Conservation (phyloP, 495 filamentous ascomycete genomes). For the Annulohypoxylon bovei region DNA sequence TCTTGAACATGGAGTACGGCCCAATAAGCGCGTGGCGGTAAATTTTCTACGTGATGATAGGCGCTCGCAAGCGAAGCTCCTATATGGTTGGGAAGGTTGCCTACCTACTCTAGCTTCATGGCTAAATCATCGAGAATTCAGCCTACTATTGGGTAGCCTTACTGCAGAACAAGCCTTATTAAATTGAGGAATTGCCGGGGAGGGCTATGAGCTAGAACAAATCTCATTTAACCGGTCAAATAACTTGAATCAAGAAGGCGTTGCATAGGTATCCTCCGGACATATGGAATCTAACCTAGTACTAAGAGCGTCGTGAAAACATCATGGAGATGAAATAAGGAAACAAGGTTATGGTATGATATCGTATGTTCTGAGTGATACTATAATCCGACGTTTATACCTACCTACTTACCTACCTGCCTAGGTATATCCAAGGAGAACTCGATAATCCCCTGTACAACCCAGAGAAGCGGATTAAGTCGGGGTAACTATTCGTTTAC, state of each 20-base stretch:
- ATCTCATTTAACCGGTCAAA: conserved; percentile 29
- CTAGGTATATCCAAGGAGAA: no score
- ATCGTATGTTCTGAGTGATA: conserved; percentile 5
- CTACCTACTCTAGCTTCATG: conserved; percentile 5
- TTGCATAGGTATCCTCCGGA: not conserved
- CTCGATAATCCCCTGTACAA: not conserved
- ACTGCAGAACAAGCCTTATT: conserved; percentile 1
- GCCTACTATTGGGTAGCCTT: conserved; percentile 27
- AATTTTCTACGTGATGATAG: conserved; percentile 8
- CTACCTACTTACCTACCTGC: no score
- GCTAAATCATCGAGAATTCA: conserved; percentile 18
- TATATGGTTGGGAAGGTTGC: not conserved
- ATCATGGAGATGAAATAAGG: not conserved
- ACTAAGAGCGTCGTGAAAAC: not conserved
- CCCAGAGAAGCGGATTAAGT: not conserved
- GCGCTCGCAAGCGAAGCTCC: conserved; percentile 4
- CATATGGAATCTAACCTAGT: conserved; percentile 11
- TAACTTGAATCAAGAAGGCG: not conserved
- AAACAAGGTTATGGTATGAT: conserved; percentile 13
- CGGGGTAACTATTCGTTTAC: not conserved
- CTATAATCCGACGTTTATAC: not conserved
- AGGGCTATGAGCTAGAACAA: not conserved
- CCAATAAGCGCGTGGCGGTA: conserved; percentile 32
- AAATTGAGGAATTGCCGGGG: not conserved
- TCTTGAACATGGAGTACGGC: conserved; percentile 21